Conservation (phyloP, 2,329 filamentous ascomycete species). For the Curvularia sp. region DNA sequence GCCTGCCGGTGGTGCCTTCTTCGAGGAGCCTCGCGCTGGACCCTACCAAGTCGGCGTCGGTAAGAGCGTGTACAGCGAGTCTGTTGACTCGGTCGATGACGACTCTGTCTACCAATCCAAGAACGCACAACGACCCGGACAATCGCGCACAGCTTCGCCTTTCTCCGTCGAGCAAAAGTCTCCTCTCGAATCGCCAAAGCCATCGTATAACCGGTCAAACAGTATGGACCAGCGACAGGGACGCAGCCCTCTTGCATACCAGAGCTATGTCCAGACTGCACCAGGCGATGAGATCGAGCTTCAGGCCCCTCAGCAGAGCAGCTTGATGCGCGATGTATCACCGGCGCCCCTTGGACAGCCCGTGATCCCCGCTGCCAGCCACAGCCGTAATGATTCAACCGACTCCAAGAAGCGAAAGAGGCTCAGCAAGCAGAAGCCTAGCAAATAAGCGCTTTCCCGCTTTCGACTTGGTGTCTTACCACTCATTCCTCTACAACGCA, state of each 20-base stretch:
- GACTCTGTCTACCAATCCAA: slow-evolving; percentile 45
- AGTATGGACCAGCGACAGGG: slow-evolving; percentile 43
- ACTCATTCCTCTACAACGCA: slow-evolving; percentile 8
- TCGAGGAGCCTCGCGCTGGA: slow-evolving; percentile 40
- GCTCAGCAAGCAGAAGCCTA: slow-evolving; percentile 45
- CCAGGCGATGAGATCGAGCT: slow-evolving; percentile 47
- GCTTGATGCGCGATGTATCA: slow-evolving; percentile 45
- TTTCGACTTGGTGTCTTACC: slow-evolving; percentile 13
- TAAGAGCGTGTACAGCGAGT: slow-evolving; percentile 45
- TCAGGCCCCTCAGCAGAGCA: slow-evolving; percentile 43
- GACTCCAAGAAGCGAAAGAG: slow-evolving; percentile 49
- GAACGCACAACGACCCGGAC: slow-evolving; percentile 33
- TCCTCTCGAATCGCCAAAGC: slow-evolving; percentile 40
- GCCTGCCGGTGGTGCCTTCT: slow-evolving; percentile 55
- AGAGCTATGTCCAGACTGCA: slow-evolving; percentile 51
- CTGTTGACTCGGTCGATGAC: slow-evolving; percentile 46
- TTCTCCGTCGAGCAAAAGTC: slow-evolving; percentile 39
- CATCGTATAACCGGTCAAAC: slow-evolving; percentile 34
- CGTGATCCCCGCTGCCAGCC: slow-evolving; percentile 18
- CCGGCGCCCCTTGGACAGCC: slow-evolving; percentile 40
- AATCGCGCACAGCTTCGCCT: slow-evolving; percentile 42
- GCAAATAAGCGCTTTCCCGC: slow-evolving; percentile 25
- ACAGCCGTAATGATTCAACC: slow-evolving; percentile 40
- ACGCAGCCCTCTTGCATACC: slow-evolving; percentile 55
- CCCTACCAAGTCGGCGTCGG: slow-evolving; percentile 37